Evolutionary conservation across 345 rosid species (phyloP), one percentile per base, ranked within the genome.

Genomic region (Arabidopsis arenosa): DNA sequence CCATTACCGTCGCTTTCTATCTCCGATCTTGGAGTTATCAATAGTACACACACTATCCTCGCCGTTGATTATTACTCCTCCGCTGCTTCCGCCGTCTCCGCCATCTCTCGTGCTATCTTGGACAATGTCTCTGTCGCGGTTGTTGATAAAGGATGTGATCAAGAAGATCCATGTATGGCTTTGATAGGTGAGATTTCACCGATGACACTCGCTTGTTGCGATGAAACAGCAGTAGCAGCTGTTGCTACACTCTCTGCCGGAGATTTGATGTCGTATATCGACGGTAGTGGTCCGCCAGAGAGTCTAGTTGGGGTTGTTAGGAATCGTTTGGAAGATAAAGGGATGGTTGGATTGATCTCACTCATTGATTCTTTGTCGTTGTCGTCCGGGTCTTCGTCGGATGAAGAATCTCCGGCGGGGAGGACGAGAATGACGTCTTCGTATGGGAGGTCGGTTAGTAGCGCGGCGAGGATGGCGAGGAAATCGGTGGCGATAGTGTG

Each of bases 231-330:
- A 3, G 85, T 85, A 0, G 90, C 93, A 1, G 97, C 98, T 7
- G 71, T 92, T 28, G 75, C 88, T 4, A 89, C 92, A 37, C 92
- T 94, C 39, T 86, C 97, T 5, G 75, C 87, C 2, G 97, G 96
- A 0, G 97, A 94, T 69, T 80, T 94, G 5, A 87, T 94, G 95
- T 83, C 97, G 66, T 94, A 94, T 80, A 90, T 94, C 23, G 96
- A 90, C 82, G 88, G 95, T n/a, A 90, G 93, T 2, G 93, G 96
- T 5, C 97, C 97, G 0, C 97, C 97, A 6, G 97, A 92, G 57
- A 90, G 89, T 67, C 88, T 95, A 0, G 82, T 87, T 0, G 63
- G 81, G 72, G 77, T 83, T 8, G 97, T 92, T 5, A 80, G 82
- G 74, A 80, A 77, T 8, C 79, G 88, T 72, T 61, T 92, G 59